Base-by-base conservation (phyloP, 306 rosid species). In the Acacia confusa region DNA sequence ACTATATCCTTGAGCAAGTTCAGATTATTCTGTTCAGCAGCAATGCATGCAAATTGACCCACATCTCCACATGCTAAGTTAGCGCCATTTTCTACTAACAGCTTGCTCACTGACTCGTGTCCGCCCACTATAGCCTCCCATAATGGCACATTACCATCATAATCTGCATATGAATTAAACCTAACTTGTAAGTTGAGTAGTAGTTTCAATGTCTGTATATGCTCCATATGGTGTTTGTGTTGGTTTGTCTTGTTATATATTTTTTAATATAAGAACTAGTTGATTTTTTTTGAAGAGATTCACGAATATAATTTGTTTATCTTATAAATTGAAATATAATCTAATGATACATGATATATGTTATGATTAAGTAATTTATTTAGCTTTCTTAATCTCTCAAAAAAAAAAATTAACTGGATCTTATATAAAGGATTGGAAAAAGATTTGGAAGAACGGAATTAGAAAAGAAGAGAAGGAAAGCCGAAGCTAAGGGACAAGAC, bases 61-160 rank as follows among this genome's bases (percentile, higher is more conserved):
- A 83, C 76, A 30, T 95, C 96, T 19, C 93, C 98, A 0, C 12
- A 5, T 22, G 71, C 70, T 71, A 93, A 84, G 64, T 79, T 88
- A 2, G 93, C 98, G 0, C 97, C 97, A 82, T 87, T 92, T 70
- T 92, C 93, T 34, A 53, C 25, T 19, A 95, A 82, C 20, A 89
- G 9, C 83, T 92, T 91, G 60, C 44, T 72, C 48, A 91, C 84
- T 13, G 86, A 20, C 36, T 89, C 93, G 55, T 93, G 94, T 32
- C 87, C 91, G 1, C 88, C 92, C 28, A 40, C 78, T 36, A 95
- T 83, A 13, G 99, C 97, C 50, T 95, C 98, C 97, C 97, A 95
- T 7, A 95, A 64, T 55, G 99, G 90, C 50, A 92, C 96, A 85
- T 22, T 89, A 24, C 97, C 98, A 11, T 92, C 97, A 0, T 89